Evolutionary conservation across 805 yeast species (phyloP), one percentile per base, ranked within the genome.

Genomic region (Allodekkera sacchari): DNA sequence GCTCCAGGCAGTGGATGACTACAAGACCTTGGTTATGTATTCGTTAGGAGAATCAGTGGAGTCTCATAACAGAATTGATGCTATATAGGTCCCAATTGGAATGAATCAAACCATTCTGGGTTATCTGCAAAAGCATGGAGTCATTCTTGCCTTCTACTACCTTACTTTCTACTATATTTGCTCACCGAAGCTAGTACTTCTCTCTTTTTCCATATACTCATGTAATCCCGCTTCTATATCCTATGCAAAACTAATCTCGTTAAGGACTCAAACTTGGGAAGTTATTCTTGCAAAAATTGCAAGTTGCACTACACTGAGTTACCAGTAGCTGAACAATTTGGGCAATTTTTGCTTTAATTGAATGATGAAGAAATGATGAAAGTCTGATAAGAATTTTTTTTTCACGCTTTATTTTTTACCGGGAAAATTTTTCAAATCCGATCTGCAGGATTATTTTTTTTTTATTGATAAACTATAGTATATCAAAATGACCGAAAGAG

Each of bases 1-100:
- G 34, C 35, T 54, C 7, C 53, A 56, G 14, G 73, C 79, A 7
- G 70, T 77, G 13, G 65, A 50, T 1, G 83, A 76, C 8, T 73
- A 71, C 57, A 66, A 68, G 44, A 51, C 46, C 25, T 46, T 75
- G 38, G 57, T 68, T 10, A 26, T 42, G 8, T 33, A 36, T 28
- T 34, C 49, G 12, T 10, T 44, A 18, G 31, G 33, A 17, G 20
- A n/a, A 25, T 25, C 14, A 25, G 27, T 12, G 14, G 14, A 25
- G 17, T 5, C 13, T 8, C 11, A 29, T 19, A 27, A n/a, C 20
- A 27, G 13, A 17, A 13, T 7, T 16, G n/a, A 22, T 2, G 4
- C 14, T 18, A 19, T 7, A 6, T n/a, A 7, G 7, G 18, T 27
- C 13, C 18, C 19, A 4, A 6, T 7, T 27, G 18, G 14, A 19